Conservation (phyloP, 768 basidiomycete species). For the Flagelloscypha sp. region DNA sequence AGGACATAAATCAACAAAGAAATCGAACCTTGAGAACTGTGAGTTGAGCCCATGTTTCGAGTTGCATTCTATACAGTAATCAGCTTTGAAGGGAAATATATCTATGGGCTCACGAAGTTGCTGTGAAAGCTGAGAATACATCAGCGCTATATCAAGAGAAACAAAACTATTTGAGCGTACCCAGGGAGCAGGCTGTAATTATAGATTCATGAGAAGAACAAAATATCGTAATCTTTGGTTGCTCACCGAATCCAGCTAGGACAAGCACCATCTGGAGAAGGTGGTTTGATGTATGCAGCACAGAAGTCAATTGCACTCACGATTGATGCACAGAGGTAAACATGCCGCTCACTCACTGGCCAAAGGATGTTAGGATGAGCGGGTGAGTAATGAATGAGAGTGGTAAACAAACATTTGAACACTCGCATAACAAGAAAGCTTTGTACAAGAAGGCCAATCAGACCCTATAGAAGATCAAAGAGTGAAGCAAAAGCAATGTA, state of each 20-base stretch:
- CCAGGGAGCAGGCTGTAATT: constrained; percentile 31
- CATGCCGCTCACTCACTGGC: constrained; percentile 42
- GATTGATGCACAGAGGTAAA: constrained; percentile 31
- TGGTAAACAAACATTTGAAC: constrained; percentile 34
- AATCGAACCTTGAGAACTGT: constrained; percentile 31
- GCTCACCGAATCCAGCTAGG: constrained; percentile 42
- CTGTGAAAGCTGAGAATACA: constrained; percentile 36
- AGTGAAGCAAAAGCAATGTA: not conserved
- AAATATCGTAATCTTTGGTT: not conserved
- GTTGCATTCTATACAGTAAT: constrained; percentile 26
- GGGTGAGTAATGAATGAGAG: not conserved
- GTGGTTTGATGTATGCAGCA: not conserved
- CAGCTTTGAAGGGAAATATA: constrained; percentile 2
- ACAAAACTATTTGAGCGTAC: constrained; percentile 20
- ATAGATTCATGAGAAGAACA: constrained; percentile 1
- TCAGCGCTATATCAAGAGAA: constrained; percentile 4
- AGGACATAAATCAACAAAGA: constrained; percentile 1
- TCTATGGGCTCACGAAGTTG: constrained; percentile 1
- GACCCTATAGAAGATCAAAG: constrained; percentile 25
- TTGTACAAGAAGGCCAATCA: constrained; percentile 51
- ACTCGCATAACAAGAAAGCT: constrained; percentile 38
- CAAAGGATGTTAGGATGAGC: constrained; percentile 3
- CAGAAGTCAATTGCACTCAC: constrained; percentile 21
- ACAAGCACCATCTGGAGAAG: constrained; percentile 31
- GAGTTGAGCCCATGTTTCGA: constrained; percentile 37